These are phyloP conservation scores for Crithidia fasciculata DNA, from an alignment of 208 protist genomes.

Conservation along the genomic window DNA sequence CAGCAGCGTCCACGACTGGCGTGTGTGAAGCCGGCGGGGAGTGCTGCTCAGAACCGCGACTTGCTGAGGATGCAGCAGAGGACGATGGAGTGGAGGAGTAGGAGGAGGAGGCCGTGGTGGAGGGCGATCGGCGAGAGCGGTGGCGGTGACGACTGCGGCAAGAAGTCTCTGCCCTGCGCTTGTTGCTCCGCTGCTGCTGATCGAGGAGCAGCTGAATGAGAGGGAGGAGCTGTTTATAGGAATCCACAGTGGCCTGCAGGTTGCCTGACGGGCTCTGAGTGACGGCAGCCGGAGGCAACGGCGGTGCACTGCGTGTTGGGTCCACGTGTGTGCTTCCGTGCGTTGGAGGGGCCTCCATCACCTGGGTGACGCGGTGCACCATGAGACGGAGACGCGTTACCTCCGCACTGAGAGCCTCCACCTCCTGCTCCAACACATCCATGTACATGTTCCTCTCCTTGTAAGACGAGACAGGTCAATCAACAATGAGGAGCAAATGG, in stretches of 20 bases:
- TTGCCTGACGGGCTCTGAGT: neutral
- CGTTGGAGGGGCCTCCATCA: conserved; percentile 42
- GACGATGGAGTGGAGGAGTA: neutral
- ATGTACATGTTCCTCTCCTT: conserved; percentile 58
- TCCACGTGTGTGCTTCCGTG: conserved; percentile 9
- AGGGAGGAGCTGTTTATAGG: conserved; percentile 29
- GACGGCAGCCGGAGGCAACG: neutral
- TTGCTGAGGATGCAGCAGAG: neutral
- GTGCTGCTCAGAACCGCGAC: no score
- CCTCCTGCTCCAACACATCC: conserved; percentile 82
- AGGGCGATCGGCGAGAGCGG: neutral
- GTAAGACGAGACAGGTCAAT: neutral
- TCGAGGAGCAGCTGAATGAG: conserved; percentile 27
- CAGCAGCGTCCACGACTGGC: no score
- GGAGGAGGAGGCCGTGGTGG: neutral
- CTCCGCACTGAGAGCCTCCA: conserved; percentile 82
- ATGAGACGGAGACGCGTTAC: conserved; percentile 87
- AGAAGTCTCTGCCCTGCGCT: neutral
- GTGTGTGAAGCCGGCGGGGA: no score
- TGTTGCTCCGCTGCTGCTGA: conserved; percentile 19
- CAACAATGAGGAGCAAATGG: no score
- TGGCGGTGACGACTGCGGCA: neutral
- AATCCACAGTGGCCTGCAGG: conserved; percentile 28
- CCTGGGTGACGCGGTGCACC: conserved; percentile 73
- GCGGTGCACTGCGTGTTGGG: neutral